phyloP scores from a whole-genome alignment of 2,329 filamentous ascomycete species.

The Dissoconium aciculare region DNA sequence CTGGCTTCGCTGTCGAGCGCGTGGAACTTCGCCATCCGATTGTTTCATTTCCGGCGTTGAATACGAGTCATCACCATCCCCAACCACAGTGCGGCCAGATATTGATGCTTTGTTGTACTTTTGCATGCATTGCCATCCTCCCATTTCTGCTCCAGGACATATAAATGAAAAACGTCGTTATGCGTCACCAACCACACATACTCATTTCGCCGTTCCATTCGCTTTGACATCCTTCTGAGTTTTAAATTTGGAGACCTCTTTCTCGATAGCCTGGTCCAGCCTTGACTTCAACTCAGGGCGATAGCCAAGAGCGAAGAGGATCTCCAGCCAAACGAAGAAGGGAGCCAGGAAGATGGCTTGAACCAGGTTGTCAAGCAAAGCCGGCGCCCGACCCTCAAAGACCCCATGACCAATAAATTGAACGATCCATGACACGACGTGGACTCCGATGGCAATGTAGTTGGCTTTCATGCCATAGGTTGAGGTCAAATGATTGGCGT shows the following conservation, averaged over 20 bases:
- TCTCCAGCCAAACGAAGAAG: conserved; percentile 93
- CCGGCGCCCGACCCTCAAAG: conserved; percentile 78
- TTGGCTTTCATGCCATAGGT: conserved; percentile 46
- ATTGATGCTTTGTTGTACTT: too few relatives aligned
- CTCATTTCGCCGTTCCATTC: too few relatives aligned
- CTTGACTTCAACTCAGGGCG: conserved; percentile 71
- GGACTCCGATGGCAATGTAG: conserved; percentile 51
- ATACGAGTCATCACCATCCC: too few relatives aligned
- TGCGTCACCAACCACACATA: too few relatives aligned
- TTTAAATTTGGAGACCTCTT: conserved; percentile 63
- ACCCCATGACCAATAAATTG: conserved; percentile 87
- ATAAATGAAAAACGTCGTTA: too few relatives aligned
- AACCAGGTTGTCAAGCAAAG: conserved; percentile 76
- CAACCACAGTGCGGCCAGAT: too few relatives aligned
- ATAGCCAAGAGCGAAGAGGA: conserved; percentile 82
- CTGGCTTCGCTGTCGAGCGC: too few relatives aligned
- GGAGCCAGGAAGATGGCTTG: conserved; percentile 88
- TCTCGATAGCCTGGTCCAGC: conserved; percentile 58
- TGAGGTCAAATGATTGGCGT: conserved; percentile 57
- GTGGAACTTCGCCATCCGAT: too few relatives aligned
- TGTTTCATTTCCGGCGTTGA: too few relatives aligned
- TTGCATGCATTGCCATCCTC: too few relatives aligned
- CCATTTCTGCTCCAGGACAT: too few relatives aligned
- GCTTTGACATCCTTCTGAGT: conserved; percentile 34
- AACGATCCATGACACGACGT: conserved; percentile 64